These are phyloP conservation scores for Crucibulum laeve DNA, from an alignment of 768 basidiomycete species.

Conservation along the genomic window DNA sequence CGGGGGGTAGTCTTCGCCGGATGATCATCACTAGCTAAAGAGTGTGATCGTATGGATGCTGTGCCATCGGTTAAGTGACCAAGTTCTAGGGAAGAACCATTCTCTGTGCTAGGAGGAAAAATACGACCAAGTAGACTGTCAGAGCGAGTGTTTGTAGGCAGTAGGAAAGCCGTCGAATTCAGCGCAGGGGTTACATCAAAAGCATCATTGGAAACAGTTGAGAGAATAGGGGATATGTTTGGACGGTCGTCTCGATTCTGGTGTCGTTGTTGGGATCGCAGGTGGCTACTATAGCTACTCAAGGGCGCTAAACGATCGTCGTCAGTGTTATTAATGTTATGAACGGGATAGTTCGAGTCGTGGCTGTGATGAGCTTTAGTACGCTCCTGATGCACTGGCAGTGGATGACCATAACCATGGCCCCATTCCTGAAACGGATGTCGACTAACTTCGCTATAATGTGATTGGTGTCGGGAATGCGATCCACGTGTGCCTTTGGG, in stretches of 20 bases:
- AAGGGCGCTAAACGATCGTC: too few species aligned
- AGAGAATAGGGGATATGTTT: too few species aligned
- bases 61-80: background rate
- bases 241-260: background rate
- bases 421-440: background rate
- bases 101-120: constrained; percentile 13
- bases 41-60: background rate
- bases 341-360: too few species aligned
- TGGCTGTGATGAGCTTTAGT: too few species aligned
- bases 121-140: constrained; percentile 23
- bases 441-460: background rate
- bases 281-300: too few species aligned
- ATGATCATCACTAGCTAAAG: constrained; percentile 4
- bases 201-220: too few species aligned
- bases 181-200: background rate
- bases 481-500: background rate
- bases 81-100: background rate
- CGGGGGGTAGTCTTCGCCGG: constrained; percentile 7
- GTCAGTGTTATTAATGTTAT: too few species aligned
- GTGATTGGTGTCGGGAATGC: background rate
- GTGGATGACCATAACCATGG: background rate
- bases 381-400: background rate
- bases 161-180: background rate
- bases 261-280: background rate
- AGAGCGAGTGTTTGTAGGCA: constrained; percentile 7